Percentiles rank a stretch among this genome's conserved stretches.
phyloP scores from a whole-genome alignment of 306 rosid species.

The Cicer pinnatifidum region DNA sequence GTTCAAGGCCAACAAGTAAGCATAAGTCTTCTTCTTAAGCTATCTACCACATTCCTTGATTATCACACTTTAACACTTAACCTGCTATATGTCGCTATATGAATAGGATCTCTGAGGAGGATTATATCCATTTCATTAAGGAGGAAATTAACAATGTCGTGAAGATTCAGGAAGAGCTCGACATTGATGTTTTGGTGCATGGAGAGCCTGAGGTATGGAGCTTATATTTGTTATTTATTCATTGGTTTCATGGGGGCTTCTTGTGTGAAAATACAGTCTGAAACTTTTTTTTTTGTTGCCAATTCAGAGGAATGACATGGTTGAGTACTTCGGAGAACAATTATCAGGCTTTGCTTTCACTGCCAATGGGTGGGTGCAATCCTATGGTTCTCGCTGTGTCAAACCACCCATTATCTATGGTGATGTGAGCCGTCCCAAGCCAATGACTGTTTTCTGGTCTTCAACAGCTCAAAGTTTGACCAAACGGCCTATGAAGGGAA shows the following conservation, averaged over 20 bases:
- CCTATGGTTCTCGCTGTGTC: conserved; percentile 84
- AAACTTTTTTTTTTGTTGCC: conserved; percentile 7
- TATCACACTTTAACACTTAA: conserved; percentile 12
- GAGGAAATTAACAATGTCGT: conserved; percentile 82
- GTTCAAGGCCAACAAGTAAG: conserved; percentile 80
- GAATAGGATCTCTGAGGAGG: conserved; percentile 70
- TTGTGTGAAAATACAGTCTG: conserved; percentile 15
- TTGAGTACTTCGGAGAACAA: conserved; percentile 92
- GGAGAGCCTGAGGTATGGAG: conserved; percentile 88
- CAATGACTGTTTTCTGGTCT: conserved; percentile 94
- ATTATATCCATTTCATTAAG: conserved; percentile 64
- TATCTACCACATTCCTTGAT: background rate
- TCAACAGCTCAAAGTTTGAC: conserved; percentile 76
- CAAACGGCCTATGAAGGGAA: conserved; percentile 85
- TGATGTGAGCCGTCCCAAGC: conserved; percentile 88
- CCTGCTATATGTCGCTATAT: conserved; percentile 15
- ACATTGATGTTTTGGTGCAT: conserved; percentile 87
- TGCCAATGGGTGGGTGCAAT: conserved; percentile 92
- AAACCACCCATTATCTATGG: conserved; percentile 91
- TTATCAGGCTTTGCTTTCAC: conserved; percentile 88
- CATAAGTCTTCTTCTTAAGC: conserved; percentile 17
- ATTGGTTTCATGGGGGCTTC: conserved; percentile 15
- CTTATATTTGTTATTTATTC: conserved; percentile 4
- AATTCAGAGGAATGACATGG: conserved; percentile 89
- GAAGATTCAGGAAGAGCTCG: conserved; percentile 85